These are phyloP conservation scores for Tetrahymena elliotti DNA, from an alignment of 73 alveolate genomes.

Conservation along the genomic window DNA sequence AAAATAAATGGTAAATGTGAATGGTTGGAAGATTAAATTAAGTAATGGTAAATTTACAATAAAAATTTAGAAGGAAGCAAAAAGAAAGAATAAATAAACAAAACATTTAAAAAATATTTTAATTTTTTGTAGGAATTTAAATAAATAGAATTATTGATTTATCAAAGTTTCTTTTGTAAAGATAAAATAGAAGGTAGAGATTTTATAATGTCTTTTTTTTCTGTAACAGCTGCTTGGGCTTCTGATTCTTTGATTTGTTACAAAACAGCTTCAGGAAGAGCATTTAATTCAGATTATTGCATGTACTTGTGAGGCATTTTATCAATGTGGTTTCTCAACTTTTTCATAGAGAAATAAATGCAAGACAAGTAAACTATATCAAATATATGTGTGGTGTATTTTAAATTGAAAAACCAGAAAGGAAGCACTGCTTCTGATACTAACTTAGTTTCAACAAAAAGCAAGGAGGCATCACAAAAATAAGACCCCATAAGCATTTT, in stretches of 20 bases:
- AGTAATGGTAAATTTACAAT: no score
- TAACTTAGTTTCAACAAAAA: neutral
- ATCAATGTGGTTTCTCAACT: neutral
- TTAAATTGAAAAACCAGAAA: neutral
- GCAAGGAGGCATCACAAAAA: neutral
- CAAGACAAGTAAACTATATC: neutral
- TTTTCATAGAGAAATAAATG: neutral
- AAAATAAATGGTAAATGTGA: no score
- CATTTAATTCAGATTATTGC: neutral
- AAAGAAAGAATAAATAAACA: neutral
- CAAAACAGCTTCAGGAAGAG: neutral
- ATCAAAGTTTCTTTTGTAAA: neutral
- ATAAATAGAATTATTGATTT: neutral
- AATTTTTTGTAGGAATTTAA: neutral
- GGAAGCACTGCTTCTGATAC: neutral
- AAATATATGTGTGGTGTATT: neutral
- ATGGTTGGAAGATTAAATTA: no score
- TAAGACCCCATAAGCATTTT: neutral
- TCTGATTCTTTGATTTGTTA: neutral
- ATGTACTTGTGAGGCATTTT: neutral
- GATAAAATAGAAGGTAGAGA: neutral
- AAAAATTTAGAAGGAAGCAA: neutral
- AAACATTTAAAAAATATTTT: neutral
- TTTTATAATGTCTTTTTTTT: neutral
- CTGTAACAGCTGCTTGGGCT: neutral